A percentile compares a stretch with the other conserved stretches of the same genome.
Evolutionary conservation across 495 filamentous ascomycete genomes (phyloP).

Genomic region (Neurospora tetrasperma): DNA sequence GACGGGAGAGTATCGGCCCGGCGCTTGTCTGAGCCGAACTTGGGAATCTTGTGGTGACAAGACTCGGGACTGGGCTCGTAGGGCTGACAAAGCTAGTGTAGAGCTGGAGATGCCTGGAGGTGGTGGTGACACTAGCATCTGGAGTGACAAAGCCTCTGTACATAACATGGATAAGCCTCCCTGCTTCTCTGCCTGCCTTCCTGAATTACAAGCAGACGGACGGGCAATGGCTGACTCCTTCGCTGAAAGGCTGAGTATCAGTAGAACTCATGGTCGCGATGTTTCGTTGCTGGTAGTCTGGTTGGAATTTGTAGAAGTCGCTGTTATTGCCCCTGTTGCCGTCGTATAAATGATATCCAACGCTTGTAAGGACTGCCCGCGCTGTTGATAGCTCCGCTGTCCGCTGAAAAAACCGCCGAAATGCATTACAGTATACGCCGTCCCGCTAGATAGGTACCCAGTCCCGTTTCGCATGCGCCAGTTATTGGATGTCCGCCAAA

Average conservation of each 20-base stretch:
- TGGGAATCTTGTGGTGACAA: not conserved
- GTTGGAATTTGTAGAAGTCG: not conserved
- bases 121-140: not conserved
- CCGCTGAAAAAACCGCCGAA: not conserved
- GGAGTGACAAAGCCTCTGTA: not conserved
- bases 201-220: not conserved
- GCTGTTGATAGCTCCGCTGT: not conserved
- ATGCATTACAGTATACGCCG: not conserved
- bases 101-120: not conserved
- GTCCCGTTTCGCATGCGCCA: not conserved
- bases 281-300: not conserved
- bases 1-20: not conserved
- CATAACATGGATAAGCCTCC: not conserved
- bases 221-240: not conserved
- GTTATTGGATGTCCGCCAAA: not conserved
- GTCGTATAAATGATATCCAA: not conserved
- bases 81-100: not conserved
- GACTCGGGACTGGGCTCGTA: not conserved
- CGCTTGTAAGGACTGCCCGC: not conserved
- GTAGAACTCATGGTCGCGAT: not conserved
- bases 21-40: not conserved
- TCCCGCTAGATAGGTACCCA: not conserved
- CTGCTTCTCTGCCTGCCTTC: not conserved
- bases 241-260: not conserved
- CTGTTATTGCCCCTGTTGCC: not conserved